Evolutionary conservation across 106 monocot genomes (phyloP).

Genomic region (Dendrobium huoshanense): DNA sequence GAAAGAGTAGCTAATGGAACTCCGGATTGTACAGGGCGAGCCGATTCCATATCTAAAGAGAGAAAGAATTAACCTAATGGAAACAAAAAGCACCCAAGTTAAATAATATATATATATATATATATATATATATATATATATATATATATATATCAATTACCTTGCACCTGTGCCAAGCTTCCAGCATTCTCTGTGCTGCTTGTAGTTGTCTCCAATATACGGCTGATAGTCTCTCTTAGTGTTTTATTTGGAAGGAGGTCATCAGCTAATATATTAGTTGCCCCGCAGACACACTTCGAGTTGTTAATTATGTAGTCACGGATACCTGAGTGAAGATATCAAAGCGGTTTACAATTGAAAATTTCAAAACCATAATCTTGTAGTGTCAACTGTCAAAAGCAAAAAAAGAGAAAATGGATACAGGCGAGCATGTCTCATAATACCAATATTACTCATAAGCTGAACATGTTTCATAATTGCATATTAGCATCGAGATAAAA

Average conservation of each 20-base stretch:
- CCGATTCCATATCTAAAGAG: slow-evolving; percentile 56
- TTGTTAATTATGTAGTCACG: slow-evolving; percentile 82
- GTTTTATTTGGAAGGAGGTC: slow-evolving; percentile 96
- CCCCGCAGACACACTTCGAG: slow-evolving; percentile 83
- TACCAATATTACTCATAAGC: too few species aligned
- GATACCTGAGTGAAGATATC: slow-evolving; percentile 52
- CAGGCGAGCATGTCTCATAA: too few species aligned
- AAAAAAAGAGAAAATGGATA: not conserved
- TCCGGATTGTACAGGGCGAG: slow-evolving; percentile 32
- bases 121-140: too few species aligned
- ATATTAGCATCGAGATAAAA: too few species aligned
- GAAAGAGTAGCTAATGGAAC: slow-evolving; percentile 50
- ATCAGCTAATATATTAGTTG: slow-evolving; percentile 83
- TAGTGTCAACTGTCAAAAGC: not conserved
- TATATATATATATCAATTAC: slow-evolving; percentile 19
- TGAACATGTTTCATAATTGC: too few species aligned
- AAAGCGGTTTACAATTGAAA: not conserved
- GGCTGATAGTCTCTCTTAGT: slow-evolving; percentile 80
- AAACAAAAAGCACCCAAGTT: not conserved
- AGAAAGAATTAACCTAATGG: not conserved
- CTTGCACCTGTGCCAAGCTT: slow-evolving; percentile 68
- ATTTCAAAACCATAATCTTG: not conserved
- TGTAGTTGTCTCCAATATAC: slow-evolving; percentile 72
- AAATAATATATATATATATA: not conserved
- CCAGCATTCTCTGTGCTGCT: slow-evolving; percentile 96